Percentiles rank a stretch among this genome's conserved stretches.
Conservation (phyloP, 2,329 filamentous ascomycete species). For the Neonectria punicea region DNA sequence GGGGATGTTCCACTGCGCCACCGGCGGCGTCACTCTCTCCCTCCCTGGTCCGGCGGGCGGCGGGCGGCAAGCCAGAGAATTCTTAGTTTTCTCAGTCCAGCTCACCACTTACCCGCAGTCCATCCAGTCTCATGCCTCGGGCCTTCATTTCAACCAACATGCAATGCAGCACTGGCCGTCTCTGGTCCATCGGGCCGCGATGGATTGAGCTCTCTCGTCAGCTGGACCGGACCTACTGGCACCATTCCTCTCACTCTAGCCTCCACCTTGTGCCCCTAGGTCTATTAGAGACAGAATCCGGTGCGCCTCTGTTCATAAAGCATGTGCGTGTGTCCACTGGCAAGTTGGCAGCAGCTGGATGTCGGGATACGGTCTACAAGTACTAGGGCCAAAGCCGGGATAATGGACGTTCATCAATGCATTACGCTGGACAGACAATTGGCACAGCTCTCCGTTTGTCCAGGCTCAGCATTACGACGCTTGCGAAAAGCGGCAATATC, state of each 20-base stretch:
- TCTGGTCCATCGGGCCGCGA: conserved; percentile 16
- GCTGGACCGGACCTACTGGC: neutral
- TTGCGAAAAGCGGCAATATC: conserved; percentile 14
- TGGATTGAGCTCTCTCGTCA: conserved; percentile 19
- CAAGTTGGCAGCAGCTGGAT: neutral
- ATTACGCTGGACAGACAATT: conserved; percentile 6
- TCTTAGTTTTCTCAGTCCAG: conserved; percentile 7
- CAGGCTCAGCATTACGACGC: conserved; percentile 1
- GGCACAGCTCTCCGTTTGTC: conserved; percentile 11
- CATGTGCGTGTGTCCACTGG: neutral
- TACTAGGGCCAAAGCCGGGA: neutral
- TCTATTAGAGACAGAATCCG: neutral
- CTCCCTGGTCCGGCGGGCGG: conserved; percentile 21
- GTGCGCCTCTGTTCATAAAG: neutral
- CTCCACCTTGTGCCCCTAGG: neutral
- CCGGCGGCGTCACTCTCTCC: conserved; percentile 24
- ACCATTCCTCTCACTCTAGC: neutral
- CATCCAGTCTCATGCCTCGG: conserved; percentile 11
- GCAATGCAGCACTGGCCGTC: conserved; percentile 15
- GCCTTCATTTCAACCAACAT: conserved; percentile 30
- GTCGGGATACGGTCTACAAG: neutral
- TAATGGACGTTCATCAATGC: neutral
- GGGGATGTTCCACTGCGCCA: conserved; percentile 39
- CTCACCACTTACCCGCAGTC: conserved; percentile 8
- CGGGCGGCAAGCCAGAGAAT: conserved; percentile 15